Evolutionary conservation across 139 green algal genomes (phyloP).

Genomic region (Ettlia oleoabundans): DNA sequence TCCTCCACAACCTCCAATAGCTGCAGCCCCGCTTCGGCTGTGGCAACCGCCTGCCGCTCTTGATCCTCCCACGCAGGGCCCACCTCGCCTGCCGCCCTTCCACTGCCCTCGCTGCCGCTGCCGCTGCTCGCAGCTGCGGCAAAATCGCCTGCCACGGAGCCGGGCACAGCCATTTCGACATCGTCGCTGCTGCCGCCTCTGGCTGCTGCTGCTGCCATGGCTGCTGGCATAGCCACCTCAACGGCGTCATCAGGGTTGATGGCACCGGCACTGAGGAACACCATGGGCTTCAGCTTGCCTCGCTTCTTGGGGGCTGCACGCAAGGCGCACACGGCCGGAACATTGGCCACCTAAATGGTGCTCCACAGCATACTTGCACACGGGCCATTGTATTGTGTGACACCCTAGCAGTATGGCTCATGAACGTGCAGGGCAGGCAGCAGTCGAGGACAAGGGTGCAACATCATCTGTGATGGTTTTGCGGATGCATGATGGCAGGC

Average conservation of each 20-base stretch:
- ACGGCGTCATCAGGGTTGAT: slow-evolving; percentile 26
- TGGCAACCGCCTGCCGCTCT: neutral
- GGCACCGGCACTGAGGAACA: slow-evolving; percentile 41
- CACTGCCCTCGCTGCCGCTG: neutral
- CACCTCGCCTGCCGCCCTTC: neutral
- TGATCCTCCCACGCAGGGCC: neutral
- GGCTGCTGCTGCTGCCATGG: neutral
- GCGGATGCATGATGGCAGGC: no score
- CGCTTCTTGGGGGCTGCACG: slow-evolving; percentile 12
- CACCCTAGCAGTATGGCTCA: no score
- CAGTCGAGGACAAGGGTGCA: no score
- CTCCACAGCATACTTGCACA: neutral
- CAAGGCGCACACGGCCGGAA: neutral
- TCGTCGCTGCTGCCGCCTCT: neutral
- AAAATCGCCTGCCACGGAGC: neutral
- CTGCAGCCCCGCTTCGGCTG: neutral
- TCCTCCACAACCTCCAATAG: slow-evolving; percentile 21
- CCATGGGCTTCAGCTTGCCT: slow-evolving; percentile 30
- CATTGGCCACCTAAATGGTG: neutral
- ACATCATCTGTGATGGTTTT: no score
- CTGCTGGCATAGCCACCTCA: neutral
- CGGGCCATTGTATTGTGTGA: no score
- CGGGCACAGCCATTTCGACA: neutral
- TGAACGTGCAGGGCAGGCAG: no score
- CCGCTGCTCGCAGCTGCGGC: neutral